Percentiles rank a stretch among this genome's conserved stretches.
These are phyloP conservation scores for Fistulifera pelliculosa DNA, from an alignment of 108 stramenopile genomes.

Conservation along the genomic window DNA sequence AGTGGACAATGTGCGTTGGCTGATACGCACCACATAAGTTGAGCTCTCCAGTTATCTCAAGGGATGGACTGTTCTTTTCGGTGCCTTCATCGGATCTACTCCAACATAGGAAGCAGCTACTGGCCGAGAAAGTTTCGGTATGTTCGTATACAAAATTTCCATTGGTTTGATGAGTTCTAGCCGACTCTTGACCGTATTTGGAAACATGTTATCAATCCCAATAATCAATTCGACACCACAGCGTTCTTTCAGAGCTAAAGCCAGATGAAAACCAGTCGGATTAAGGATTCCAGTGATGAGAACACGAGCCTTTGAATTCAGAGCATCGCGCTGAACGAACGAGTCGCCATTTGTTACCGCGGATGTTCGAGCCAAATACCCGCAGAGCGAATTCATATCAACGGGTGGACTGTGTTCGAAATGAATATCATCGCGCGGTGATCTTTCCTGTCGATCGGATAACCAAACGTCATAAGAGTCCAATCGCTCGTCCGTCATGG, in stretches of 20 bases:
- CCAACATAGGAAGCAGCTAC: constrained; percentile 48
- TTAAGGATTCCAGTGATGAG: constrained; percentile 69
- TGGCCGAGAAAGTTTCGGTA: constrained; percentile 25
- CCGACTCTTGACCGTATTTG: constrained; percentile 53
- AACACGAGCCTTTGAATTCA: constrained; percentile 32
- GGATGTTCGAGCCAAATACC: constrained; percentile 20
- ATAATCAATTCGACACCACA: constrained; percentile 56
- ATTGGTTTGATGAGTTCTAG: constrained; percentile 40
- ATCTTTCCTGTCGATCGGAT: too few species aligned
- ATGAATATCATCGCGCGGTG: too few species aligned
- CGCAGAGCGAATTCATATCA: constrained; percentile 24
- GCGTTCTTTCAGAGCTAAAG: constrained; percentile 39
- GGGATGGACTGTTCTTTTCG: constrained; percentile 11
- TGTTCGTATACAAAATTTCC: constrained; percentile 29
- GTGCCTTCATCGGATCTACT: constrained; percentile 28
- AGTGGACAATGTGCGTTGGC: constrained; percentile 74
- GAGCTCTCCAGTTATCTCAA: constrained; percentile 15
- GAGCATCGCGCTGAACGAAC: constrained; percentile 12
- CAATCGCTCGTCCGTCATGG: too few species aligned
- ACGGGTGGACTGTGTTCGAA: background rate
- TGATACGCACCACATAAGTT: constrained; percentile 23
- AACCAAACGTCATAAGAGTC: too few species aligned
- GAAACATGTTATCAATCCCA: constrained; percentile 57
- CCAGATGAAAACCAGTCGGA: constrained; percentile 52
- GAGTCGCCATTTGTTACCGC: constrained; percentile 12